phyloP scores from a whole-genome alignment of 805 yeast species.

The Lachancea cidri region DNA sequence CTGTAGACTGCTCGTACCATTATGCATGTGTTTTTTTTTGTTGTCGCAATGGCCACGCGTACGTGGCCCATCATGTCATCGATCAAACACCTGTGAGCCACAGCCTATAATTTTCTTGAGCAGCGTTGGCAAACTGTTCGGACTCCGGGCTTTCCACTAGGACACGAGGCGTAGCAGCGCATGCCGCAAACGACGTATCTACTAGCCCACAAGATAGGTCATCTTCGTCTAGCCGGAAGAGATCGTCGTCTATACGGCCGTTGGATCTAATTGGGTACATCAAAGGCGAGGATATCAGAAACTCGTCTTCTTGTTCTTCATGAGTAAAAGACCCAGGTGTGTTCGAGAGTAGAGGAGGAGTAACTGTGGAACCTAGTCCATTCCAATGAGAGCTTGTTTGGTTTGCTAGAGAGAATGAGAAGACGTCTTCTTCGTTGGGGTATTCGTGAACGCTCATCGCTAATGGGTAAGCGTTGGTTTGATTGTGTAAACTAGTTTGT shows the following conservation, averaged over 20 bases:
- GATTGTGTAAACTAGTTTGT: too few species aligned
- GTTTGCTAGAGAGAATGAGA: slow-evolving; percentile 13
- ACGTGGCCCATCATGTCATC: not conserved
- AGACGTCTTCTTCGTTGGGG: slow-evolving; percentile 9
- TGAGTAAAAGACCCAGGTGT: slow-evolving; percentile 5
- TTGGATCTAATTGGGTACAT: slow-evolving; percentile 3
- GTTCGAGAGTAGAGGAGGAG: slow-evolving; percentile 8
- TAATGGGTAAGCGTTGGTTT: too few species aligned
- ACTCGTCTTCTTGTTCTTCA: slow-evolving; percentile 5
- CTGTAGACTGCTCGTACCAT: not conserved
- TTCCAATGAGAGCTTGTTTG: slow-evolving; percentile 2
- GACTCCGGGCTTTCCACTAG: slow-evolving; percentile 1
- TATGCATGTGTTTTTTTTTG: not conserved
- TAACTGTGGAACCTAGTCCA: not conserved
- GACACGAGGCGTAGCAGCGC: slow-evolving; percentile 6
- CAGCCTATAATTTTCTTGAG: slow-evolving; percentile 29
- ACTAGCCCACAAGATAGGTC: not conserved
- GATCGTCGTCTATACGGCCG: slow-evolving; percentile 4
- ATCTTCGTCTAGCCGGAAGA: slow-evolving; percentile 15
- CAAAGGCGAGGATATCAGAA: slow-evolving; percentile 7
- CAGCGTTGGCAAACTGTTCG: slow-evolving; percentile 23
- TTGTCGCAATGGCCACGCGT: not conserved
- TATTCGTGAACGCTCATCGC: not conserved
- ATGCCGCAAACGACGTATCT: slow-evolving; percentile 2
- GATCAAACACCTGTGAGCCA: slow-evolving; percentile 19